Base-by-base conservation (phyloP, 164 flowering plant species). In the Annona squamosa region DNA sequence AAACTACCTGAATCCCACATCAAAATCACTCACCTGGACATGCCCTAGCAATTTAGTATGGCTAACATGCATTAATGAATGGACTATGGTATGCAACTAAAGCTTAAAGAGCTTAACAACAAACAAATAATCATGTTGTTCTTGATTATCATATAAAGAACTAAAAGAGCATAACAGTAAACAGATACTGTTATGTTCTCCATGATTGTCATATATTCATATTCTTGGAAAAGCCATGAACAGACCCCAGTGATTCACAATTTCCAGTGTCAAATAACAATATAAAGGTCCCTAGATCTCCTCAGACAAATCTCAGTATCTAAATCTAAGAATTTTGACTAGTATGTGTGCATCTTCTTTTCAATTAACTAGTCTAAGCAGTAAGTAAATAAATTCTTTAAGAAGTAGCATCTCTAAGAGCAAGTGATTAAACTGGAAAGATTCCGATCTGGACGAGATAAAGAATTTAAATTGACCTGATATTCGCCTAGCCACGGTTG, bases 401-500 rank as follows among this genome's bases (percentile, higher is more conserved):
- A 0, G 59, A 52, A 9, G 59, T 9, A 16, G 13, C 57, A 1
- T 5, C 13, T 52, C 9, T 19, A 63, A 63, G 5, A 2, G 42
- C 1, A 63, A 63, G 65, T 63, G 17, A 17, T n/a, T 18, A 18
- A 63, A 63, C 18, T 5, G 46, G n/a, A 16, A 46, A 71, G 44
- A 63, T 67, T 67, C 37, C 64, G 59, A 48, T 9, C 44, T 1
- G 45, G 46, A 47, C 72, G 16, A 48, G 12, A 48, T 66, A 41
- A 9, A 66, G 48, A 52, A 52, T 52, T 19, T 65, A n/a, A 46
- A 10, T 0, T 18, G 2, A 94, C 99, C 98, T 95, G 99, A 87
- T 90, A 95, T 85, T 93, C 99, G 42, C 97, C 94, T 43, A 95
- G 77, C 98, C 97, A 91, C 73, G 99, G 98, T 84, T 95, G 98